Evolutionary conservation across 768 basidiomycete genomes (phyloP).

Genomic region (Leccinum arenicola): DNA sequence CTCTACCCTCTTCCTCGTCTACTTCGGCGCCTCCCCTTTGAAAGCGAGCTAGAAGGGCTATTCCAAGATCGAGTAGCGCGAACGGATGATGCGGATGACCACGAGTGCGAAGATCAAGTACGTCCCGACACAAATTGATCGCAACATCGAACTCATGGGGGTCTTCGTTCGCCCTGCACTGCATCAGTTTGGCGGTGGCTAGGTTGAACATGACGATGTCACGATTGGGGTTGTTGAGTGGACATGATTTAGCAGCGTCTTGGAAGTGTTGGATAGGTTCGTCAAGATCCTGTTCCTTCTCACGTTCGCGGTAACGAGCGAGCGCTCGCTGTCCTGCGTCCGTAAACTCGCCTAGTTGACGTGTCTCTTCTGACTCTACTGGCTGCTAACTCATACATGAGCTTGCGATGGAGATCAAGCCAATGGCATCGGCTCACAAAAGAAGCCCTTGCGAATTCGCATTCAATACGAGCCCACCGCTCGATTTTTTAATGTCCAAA

Average conservation of each 20-base stretch:
- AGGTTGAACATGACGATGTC: constrained; percentile 8
- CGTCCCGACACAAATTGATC: not conserved
- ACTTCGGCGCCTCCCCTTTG: not conserved
- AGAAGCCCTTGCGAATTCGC: not conserved
- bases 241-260: constrained; percentile 6
- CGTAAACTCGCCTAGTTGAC: not conserved
- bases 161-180: not conserved
- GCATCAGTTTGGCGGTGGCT: not conserved
- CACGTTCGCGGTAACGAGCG: not conserved
- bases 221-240: constrained; percentile 14
- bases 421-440: not conserved
- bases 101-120: not conserved
- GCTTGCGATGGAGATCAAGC: too few species aligned
- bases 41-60: not conserved
- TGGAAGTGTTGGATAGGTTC: constrained; percentile 15
- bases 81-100: not conserved
- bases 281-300: constrained; percentile 8
- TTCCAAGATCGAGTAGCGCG: not conserved
- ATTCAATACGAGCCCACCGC: not conserved
- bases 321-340: not conserved
- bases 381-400: not conserved
- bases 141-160: not conserved
- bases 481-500: not conserved
- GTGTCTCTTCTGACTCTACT: not conserved
- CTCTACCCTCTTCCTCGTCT: not conserved